These are phyloP conservation scores for Mycena filopes DNA, from an alignment of 768 basidiomycete genomes.

Conservation along the genomic window DNA sequence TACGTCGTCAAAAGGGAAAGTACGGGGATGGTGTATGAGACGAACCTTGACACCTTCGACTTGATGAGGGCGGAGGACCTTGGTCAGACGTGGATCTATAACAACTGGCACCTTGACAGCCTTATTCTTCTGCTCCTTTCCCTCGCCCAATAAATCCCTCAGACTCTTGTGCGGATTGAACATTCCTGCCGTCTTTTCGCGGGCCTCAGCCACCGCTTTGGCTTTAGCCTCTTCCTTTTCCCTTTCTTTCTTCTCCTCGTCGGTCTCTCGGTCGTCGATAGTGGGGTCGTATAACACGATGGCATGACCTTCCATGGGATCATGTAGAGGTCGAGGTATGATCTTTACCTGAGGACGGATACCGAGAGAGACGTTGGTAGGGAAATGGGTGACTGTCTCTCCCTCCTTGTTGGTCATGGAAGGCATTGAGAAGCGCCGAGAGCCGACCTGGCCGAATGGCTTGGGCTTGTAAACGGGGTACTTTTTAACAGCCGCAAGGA, in stretches of 20 bases:
- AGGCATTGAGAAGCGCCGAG: slow-evolving; percentile 85
- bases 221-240: slow-evolving; percentile 79
- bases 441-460: slow-evolving; percentile 68
- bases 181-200: slow-evolving; percentile 76
- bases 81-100: slow-evolving; percentile 88
- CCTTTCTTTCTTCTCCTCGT: slow-evolving; percentile 81
- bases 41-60: slow-evolving; percentile 96
- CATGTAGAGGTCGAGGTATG: slow-evolving; percentile 92
- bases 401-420: slow-evolving; percentile 81
- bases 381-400: slow-evolving; percentile 60
- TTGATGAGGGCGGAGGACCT: slow-evolving; percentile 96
- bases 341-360: slow-evolving; percentile 83
- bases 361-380: slow-evolving; percentile 83
- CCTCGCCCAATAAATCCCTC: slow-evolving; percentile 79
- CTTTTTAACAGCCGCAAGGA: slow-evolving; percentile 69
- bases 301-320: slow-evolving; percentile 98
- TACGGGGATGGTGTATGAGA: slow-evolving; percentile 11
- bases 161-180: slow-evolving; percentile 95
- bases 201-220: slow-evolving; percentile 69
- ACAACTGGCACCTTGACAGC: slow-evolving; percentile 92
- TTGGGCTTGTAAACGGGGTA: slow-evolving; percentile 87
- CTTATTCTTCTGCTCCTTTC: slow-evolving; percentile 71
- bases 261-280: slow-evolving; percentile 90
- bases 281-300: slow-evolving; percentile 98
- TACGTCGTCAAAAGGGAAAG: slow-evolving; percentile 14